A percentile compares a stretch with the other conserved stretches of the same genome.
Evolutionary conservation across 345 rosid genomes (phyloP).

Genomic region (Corchorus olitorius): DNA sequence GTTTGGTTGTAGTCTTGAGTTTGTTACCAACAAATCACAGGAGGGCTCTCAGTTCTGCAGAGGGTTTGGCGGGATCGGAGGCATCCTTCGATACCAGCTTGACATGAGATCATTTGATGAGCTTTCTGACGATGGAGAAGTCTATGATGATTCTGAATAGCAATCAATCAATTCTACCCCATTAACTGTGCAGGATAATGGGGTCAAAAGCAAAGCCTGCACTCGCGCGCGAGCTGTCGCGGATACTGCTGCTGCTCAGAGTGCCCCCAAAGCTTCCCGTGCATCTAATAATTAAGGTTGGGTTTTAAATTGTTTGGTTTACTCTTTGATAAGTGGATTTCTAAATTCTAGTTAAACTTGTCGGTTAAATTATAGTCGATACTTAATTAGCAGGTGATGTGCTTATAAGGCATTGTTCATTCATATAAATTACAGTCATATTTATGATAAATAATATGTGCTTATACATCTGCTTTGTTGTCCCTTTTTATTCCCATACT

Average conservation of each 20-base stretch:
- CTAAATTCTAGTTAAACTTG: background rate
- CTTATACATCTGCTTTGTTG: background rate
- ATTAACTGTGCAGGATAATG: constrained; percentile 49
- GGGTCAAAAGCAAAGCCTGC: constrained; percentile 40
- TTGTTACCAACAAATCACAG: constrained; percentile 72
- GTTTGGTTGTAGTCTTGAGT: constrained; percentile 67
- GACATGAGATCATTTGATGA: constrained; percentile 65
- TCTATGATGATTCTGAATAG: constrained; percentile 65
- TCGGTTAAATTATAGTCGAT: background rate
- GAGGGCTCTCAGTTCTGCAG: constrained; percentile 79
- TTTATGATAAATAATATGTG: too few species aligned
- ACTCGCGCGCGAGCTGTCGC: constrained; percentile 32
- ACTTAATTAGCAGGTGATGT: background rate
- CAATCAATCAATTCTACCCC: constrained; percentile 56
- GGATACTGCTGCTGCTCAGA: constrained; percentile 21
- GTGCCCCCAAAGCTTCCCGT: background rate
- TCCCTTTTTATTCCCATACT: background rate
- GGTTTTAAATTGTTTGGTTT: background rate
- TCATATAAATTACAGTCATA: background rate
- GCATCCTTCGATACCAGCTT: constrained; percentile 66
- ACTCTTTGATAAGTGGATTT: background rate
- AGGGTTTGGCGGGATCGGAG: constrained; percentile 78
- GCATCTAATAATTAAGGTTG: constrained; percentile 7
- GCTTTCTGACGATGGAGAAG: constrained; percentile 44
- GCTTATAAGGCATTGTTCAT: too few species aligned